phyloP scores from a whole-genome alignment of 352 stramenopile genomes.

The Phytophthora ramorum region DNA sequence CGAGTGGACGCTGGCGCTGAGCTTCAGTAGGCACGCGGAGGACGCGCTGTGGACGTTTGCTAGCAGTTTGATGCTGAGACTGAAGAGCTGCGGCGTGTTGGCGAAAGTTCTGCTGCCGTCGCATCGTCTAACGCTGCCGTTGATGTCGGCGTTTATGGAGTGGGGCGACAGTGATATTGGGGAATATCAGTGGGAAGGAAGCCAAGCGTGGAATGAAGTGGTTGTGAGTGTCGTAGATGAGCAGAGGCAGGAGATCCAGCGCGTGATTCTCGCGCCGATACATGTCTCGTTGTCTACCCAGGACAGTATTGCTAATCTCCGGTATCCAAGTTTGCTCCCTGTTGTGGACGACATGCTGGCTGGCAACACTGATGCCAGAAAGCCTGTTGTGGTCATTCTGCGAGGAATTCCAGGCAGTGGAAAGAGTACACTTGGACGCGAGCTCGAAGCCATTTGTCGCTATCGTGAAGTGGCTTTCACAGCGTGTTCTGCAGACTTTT shows the following conservation, averaged over 20 bases:
- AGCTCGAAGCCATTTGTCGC: constrained; percentile 49
- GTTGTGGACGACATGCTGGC: constrained; percentile 52
- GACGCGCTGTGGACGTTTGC: constrained; percentile 58
- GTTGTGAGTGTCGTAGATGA: constrained; percentile 19
- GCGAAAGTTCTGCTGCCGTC: constrained; percentile 34
- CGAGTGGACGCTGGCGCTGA: constrained; percentile 46
- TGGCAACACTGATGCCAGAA: constrained; percentile 16
- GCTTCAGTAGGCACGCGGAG: constrained; percentile 35
- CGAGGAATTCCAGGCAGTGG: constrained; percentile 77
- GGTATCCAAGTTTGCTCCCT: constrained; percentile 39
- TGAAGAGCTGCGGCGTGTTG: constrained; percentile 53
- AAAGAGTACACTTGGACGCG: constrained; percentile 64
- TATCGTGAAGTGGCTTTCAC: constrained; percentile 30
- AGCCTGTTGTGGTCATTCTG: constrained; percentile 63
- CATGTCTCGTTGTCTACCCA: background rate
- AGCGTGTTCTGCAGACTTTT: constrained; percentile 70
- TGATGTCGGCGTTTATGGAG: constrained; percentile 27
- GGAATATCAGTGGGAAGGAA: constrained; percentile 39
- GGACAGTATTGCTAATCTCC: constrained; percentile 18
- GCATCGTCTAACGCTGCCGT: constrained; percentile 21
- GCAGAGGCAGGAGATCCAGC: constrained; percentile 30
- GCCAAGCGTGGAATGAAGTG: constrained; percentile 26
- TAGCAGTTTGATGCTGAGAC: constrained; percentile 46
- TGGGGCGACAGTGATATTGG: constrained; percentile 6
- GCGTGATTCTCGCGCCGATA: constrained; percentile 30